Evolutionary conservation across 345 rosid genomes (phyloP).

Genomic region (Eutrema japonicum): DNA sequence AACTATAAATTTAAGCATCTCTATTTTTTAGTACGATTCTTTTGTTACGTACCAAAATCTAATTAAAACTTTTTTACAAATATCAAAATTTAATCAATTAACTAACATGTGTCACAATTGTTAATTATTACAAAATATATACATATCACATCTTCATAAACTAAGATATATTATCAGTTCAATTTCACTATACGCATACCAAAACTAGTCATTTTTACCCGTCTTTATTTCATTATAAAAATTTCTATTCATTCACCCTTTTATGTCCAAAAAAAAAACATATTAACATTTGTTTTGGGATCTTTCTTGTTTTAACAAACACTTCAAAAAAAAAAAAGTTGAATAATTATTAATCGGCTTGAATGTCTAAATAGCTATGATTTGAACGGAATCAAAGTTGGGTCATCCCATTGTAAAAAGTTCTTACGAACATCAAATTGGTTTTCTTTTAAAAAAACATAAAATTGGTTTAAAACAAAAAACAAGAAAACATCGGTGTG

Average conservation of each 20-base stretch:
- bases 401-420: not conserved
- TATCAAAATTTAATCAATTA: too few species aligned
- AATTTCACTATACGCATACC: not conserved
- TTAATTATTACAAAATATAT: too few species aligned
- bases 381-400: conserved; percentile 27
- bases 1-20: too few species aligned
- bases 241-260: not conserved
- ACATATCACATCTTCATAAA: too few species aligned
- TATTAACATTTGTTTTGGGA: not conserved
- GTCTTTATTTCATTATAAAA: not conserved
- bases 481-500: conserved; percentile 38
- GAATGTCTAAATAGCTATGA: conserved; percentile 8
- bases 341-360: not conserved
- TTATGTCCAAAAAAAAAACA: not conserved
- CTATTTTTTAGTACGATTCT: too few species aligned
- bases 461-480: not conserved
- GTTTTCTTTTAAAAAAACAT: not conserved
- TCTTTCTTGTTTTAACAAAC: not conserved
- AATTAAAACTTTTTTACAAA: too few species aligned
- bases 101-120: too few species aligned
- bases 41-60: too few species aligned
- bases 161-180: not conserved
- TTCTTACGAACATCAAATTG: conserved; percentile 5
- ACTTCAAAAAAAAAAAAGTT: not conserved
- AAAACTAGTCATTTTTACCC: not conserved